These are phyloP conservation scores for Blepharisma undulans DNA, from an alignment of 169 alveolate species.

Conservation along the genomic window DNA sequence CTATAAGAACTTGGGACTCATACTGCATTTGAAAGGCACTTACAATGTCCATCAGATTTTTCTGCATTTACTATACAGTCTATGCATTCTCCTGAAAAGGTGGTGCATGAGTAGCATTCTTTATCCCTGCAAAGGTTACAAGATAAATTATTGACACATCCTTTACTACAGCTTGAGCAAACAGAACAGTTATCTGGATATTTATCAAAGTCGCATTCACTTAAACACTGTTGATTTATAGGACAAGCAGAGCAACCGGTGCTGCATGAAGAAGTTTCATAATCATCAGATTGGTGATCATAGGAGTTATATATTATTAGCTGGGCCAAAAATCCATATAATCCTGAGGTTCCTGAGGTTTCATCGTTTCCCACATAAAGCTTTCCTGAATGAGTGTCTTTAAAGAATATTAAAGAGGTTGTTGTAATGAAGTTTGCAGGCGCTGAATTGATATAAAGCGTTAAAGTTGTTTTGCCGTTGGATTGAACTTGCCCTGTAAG, in stretches of 20 bases:
- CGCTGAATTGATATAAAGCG: neutral
- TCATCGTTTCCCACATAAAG: neutral
- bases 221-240: neutral
- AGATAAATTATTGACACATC: neutral
- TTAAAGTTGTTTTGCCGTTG: neutral
- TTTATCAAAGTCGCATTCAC: neutral
- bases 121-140: conserved; percentile 20
- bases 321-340: neutral
- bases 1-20: neutral
- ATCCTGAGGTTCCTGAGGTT: neutral
- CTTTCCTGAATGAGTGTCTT: neutral
- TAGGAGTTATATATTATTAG: neutral
- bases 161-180: neutral
- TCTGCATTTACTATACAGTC: neutral
- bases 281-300: neutral
- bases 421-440: neutral
- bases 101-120: neutral
- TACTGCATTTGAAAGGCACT: neutral
- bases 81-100: neutral
- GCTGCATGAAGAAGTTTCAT: neutral
- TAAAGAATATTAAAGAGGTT: neutral
- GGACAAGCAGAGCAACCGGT: neutral
- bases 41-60: neutral
- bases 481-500: neutral
- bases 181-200: neutral